Base-by-base conservation (phyloP, 495 filamentous ascomycete genomes). In the Aspergillus kassunensis region DNA sequence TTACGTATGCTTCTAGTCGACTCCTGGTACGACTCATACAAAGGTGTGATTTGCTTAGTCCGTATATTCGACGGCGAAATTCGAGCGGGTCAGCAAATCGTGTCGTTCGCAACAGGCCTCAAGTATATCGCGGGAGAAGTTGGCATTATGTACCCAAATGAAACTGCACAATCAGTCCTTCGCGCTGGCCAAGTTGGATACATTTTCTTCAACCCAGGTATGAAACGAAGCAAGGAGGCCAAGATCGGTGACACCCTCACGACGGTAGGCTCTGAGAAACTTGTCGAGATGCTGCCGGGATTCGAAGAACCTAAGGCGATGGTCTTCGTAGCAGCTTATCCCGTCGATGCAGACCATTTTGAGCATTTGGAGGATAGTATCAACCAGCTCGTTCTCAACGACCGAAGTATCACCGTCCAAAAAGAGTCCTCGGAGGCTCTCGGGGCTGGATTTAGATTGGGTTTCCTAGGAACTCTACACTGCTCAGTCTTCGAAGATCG, bases 271-370 rank as follows among this genome's bases (percentile, higher is more conserved):
- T 83, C 69, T 12, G 88, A 96, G 66, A 81, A 83, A 53, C 56
- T 75, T 1, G 91, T 98, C 1, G 79, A 90, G 63, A 83, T 88
- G 16, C 82, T 91, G 49, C 89, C 89, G 0, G 95, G 93, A 1
- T 98, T 98, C 55, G 93, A 96, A 68, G 95, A 98, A 63, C 93
- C 93, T 6, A 95, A 98, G 68, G 85, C 92, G 2, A 98, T 98
- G 93, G 93, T 97, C 19, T 98, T 97, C 62, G 93, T 98, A 10
- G 91, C 92, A 5, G 93, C 95, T 0, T 98, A 95, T 57, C 93
- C 93, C 1, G 85, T 89, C 0, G 91, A 98, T 66, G 90, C 95
- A 52, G 74, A 83, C 62, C 87, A 93, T 66, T 92, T 95, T 61
- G 79, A 77, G 52, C 89, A 91, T 62, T 72, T 98, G 10, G 90